Evolutionary conservation across 805 yeast genomes (phyloP), one percentile per base, ranked within the genome.

Genomic region (Candida ficus): DNA sequence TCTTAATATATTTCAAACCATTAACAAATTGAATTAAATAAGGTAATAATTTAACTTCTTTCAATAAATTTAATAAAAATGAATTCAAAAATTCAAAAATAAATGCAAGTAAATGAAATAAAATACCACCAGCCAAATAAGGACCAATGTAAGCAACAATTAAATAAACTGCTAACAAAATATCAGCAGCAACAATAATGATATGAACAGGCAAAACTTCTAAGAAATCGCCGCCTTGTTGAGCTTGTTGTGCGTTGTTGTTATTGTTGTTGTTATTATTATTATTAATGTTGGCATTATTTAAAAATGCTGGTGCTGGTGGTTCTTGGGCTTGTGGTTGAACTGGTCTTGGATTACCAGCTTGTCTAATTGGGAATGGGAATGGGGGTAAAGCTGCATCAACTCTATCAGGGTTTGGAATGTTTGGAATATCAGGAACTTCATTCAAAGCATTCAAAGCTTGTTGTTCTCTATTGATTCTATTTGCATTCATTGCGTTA

Each of bases 141-240:
- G 83, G 82, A 3, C 74, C 44, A 14, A 71, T 58, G 48, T 75
- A 77, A 1, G 73, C 60, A 12, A 65, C 33, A 23, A 69, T 58
- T 29, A 75, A 51, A 42, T 70, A 71, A 3, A 61, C 50, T 1
- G 67, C 54, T 3, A 61, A 44, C 19, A 60, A 39, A 2, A 52
- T 48, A 22, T 62, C 53, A 14, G 61, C 63, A 14, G 59, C 58
- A 32, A 44, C 43, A 23, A 52, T 32, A 7, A 52, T 42, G 14
- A 49, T 25, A 14, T 39, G 42, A 9, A 48, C 33, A 11, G 57
- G 53, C 2, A 54, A 29, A 22, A 33, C 33, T 12, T 40, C 44
- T 18, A 41, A 26, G 13, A 41, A 13, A 17, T 32, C 46, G 33
- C 33, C 39, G 12, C 10, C 36, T 29, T 29, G 30, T 7, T 28